These are phyloP conservation scores for Tulasnella sp. DNA, from an alignment of 768 basidiomycete species.

Conservation along the genomic window DNA sequence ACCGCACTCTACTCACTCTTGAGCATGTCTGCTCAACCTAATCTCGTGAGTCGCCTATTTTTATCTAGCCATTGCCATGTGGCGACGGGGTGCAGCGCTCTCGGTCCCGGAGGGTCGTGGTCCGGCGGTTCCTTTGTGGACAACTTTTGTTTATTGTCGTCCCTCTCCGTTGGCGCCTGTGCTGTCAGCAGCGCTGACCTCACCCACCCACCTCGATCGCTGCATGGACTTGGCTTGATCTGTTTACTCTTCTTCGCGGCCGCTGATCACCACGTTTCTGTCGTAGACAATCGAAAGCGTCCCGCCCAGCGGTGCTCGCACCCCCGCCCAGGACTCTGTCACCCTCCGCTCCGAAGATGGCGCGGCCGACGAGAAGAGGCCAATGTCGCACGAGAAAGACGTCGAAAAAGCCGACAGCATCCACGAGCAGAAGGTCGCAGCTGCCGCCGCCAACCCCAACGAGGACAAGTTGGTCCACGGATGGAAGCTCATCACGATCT, in stretches of 20 bases:
- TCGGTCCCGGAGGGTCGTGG: not conserved
- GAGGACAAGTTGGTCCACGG: conserved; percentile 11
- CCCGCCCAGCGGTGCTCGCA: not conserved
- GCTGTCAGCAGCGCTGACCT: no score
- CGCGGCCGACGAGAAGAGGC: conserved; percentile 11
- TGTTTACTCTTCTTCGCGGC: not conserved
- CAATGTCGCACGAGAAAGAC: not conserved
- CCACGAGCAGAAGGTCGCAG: not conserved
- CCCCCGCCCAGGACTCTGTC: not conserved
- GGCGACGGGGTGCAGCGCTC: not conserved
- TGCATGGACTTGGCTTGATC: not conserved
- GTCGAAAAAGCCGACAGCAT: not conserved
- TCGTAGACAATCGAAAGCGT: not conserved
- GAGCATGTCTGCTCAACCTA: not conserved
- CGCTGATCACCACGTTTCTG: not conserved
- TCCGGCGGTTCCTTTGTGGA: not conserved
- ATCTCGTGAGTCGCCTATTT: not conserved
- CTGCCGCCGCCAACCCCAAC: not conserved
- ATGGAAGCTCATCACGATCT: conserved; percentile 7
- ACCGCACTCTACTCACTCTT: not conserved
- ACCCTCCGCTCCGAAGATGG: not conserved
- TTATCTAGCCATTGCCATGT: not conserved
- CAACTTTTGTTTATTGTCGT: not conserved
- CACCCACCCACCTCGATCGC: no score
- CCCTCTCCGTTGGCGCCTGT: not conserved